Evolutionary conservation across 2,329 filamentous ascomycete species (phyloP).

Genomic region (Colletotrichum karsti): DNA sequence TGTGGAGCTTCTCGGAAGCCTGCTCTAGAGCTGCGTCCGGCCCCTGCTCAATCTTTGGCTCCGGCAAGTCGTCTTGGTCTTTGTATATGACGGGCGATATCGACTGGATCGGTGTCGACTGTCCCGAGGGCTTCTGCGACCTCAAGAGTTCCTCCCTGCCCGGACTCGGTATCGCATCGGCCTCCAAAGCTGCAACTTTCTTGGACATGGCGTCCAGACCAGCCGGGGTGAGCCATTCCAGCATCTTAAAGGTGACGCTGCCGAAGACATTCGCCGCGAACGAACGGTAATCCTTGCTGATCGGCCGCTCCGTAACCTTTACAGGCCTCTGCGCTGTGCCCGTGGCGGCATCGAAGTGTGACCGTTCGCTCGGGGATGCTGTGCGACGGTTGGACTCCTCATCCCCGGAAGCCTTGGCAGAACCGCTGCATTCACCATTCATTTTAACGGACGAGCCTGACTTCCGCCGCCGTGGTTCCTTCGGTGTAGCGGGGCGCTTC

Average conservation of each 20-base stretch:
- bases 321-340: slow-evolving; percentile 33
- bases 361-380: slow-evolving; percentile 6
- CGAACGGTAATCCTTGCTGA: slow-evolving; percentile 65
- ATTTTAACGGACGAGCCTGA: not conserved
- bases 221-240: slow-evolving; percentile 74
- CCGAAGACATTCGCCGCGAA: slow-evolving; percentile 72
- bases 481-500: slow-evolving; percentile 20
- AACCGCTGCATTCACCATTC: not conserved
- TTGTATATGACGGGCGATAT: slow-evolving; percentile 29
- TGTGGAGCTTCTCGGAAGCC: slow-evolving; percentile 20
- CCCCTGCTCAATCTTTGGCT: slow-evolving; percentile 5
- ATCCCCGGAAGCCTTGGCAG: not conserved
- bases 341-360: slow-evolving; percentile 27
- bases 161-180: slow-evolving; percentile 31
- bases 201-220: slow-evolving; percentile 59
- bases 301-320: slow-evolving; percentile 53
- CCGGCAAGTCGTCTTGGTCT: slow-evolving; percentile 28
- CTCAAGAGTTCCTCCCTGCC: slow-evolving; percentile 5
- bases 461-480: slow-evolving; percentile 12
- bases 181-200: slow-evolving; percentile 42
- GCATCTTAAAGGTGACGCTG: slow-evolving; percentile 73
- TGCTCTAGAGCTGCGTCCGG: not conserved
- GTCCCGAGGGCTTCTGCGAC: slow-evolving; percentile 18
- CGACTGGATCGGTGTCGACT: slow-evolving; percentile 17
- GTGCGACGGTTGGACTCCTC: not conserved